Evolutionary conservation across 2,329 filamentous ascomycete species (phyloP).

Genomic region (Zasmidium cellare): DNA sequence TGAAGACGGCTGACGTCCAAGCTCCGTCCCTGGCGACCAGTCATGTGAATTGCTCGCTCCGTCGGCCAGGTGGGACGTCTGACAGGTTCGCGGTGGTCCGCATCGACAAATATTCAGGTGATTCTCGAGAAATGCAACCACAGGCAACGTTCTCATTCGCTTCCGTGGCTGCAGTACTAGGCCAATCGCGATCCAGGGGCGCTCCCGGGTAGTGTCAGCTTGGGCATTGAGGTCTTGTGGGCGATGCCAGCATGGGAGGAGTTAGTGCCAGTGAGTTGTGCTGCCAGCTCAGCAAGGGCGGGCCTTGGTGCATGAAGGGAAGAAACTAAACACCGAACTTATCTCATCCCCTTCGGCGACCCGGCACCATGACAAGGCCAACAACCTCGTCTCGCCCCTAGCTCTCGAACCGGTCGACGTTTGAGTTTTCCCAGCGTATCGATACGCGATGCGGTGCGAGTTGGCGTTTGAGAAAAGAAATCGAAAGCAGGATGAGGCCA

Average conservation of each 20-base stretch:
- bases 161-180: no score
- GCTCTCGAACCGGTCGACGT: neutral
- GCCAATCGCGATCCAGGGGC: slow-evolving; percentile 13
- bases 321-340: slow-evolving; percentile 1
- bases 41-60: slow-evolving; percentile 21
- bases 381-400: neutral
- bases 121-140: slow-evolving; percentile 17
- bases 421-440: neutral
- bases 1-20: slow-evolving; percentile 18
- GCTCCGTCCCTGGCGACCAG: slow-evolving; percentile 3
- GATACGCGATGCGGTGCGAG: neutral
- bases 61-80: slow-evolving; percentile 16
- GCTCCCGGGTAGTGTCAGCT: slow-evolving; percentile 2
- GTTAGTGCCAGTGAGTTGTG: neutral
- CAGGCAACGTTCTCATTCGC: slow-evolving; percentile 13
- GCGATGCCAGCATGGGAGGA: neutral
- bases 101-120: slow-evolving; percentile 20
- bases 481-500: neutral
- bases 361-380: neutral
- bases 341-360: neutral
- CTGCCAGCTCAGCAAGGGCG: slow-evolving; percentile 10
- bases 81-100: slow-evolving; percentile 16
- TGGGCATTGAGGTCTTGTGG: neutral
- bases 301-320: neutral
- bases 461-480: neutral